Evolutionary conservation across 2,329 filamentous ascomycete genomes (phyloP), one percentile per base, ranked within the genome.

Genomic region (Nothophaeocryptopus gaeumannii): DNA sequence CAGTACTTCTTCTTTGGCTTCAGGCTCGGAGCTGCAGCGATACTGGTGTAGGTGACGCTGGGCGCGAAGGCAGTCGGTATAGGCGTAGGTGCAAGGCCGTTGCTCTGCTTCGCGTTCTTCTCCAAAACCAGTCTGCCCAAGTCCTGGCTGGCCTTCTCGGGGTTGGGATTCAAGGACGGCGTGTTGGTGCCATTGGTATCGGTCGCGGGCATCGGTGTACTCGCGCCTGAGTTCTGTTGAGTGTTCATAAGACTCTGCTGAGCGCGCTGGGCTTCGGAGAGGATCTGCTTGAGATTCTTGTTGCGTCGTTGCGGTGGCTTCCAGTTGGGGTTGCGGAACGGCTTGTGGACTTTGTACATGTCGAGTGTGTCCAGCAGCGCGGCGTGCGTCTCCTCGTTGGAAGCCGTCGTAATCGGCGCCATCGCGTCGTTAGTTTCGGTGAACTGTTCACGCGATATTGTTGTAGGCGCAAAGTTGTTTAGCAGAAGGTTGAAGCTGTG

Each of bases 211-310:
- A 66, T 72, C 54, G 56, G 88, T 1, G 91, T 95, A 5, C 81
- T 88, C 45, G 83, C 79, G 58, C 90, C 90, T 65, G 86, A 91
- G 65, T 86, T 85, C 67, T 88, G 86, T 47, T 68, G 66, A 0
- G 89, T 96, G 12, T 86, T 89, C 65, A 91, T 78, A 32, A 88
- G 79, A 3, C 90, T 95, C n/a, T 89, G 89, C 75, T 97, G 92
- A 66, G 87, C 89, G 61, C 89, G 86, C 15, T 88, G 83, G 10
- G 87, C 88, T 64, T 99, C 93, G 52, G 89, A 87, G 54, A 99
- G 79, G 55, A 99, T 93, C 63, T 95, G 89, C 72, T 97, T 97
- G 72, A 97, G 85, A 71, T 96, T 97, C 78, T 99, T 99, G 81
- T 99, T 99, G 71, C 93, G 89, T 44, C 93, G 90, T 71, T 91